phyloP scores from a whole-genome alignment of 2,329 filamentous ascomycete species.

The Fusarium musae region DNA sequence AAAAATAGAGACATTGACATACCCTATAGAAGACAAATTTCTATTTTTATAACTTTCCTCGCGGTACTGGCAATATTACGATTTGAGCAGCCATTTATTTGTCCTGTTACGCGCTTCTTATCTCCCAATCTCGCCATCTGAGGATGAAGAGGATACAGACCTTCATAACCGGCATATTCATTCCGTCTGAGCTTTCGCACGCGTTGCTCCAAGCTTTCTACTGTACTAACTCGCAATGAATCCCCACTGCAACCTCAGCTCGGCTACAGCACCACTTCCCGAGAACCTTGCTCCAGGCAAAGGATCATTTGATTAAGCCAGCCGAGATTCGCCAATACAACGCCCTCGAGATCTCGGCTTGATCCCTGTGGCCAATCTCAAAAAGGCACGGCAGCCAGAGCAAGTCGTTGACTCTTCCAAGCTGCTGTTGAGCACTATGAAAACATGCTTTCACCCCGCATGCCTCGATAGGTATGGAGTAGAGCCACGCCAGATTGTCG shows the following conservation, averaged over 20 bases:
- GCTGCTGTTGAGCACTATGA: background rate
- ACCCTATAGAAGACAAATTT: background rate
- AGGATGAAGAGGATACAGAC: fast-evolving
- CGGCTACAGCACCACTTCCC: background rate
- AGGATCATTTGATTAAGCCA: background rate
- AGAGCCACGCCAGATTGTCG: background rate
- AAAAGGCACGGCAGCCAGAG: background rate
- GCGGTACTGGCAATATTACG: too few relatives aligned
- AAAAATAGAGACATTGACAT: background rate
- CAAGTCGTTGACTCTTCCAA: background rate
- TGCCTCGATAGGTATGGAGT: background rate
- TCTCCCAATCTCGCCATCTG: too few relatives aligned
- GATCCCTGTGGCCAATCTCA: background rate
- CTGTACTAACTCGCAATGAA: fast-evolving
- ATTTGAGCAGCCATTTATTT: background rate
- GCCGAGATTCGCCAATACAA: background rate
- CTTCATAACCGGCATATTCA: background rate
- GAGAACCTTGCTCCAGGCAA: background rate
- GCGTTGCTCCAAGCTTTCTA: background rate
- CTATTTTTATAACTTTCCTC: too few relatives aligned
- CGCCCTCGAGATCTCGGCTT: background rate
- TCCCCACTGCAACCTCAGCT: background rate
- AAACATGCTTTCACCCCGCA: background rate
- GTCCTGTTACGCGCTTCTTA: too few relatives aligned
- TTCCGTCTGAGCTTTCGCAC: background rate